phyloP scores from a whole-genome alignment of 768 basidiomycete species.

The Lentinula lateritia region DNA sequence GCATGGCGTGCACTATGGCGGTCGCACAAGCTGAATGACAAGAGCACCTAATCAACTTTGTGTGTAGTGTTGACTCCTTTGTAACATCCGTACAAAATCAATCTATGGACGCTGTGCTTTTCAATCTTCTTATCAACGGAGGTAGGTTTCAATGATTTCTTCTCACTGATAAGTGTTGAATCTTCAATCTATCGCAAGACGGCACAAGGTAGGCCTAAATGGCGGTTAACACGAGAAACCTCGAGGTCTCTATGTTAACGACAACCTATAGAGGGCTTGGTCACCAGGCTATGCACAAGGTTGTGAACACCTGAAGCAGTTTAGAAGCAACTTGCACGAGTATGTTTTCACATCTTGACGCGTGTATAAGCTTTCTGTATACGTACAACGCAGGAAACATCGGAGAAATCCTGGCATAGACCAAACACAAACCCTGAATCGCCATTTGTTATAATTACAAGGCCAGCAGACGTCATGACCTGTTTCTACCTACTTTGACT shows the following conservation, averaged over 20 bases:
- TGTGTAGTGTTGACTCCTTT: not conserved
- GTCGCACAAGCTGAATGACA: conserved; percentile 14
- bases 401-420: not conserved
- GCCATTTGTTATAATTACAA: not conserved
- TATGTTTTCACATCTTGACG: no score
- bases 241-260: no score
- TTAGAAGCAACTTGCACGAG: not conserved
- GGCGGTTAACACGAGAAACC: no score
- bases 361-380: not conserved
- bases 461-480: not conserved
- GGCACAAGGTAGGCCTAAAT: no score
- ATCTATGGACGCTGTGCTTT: not conserved
- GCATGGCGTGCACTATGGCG: conserved; percentile 1
- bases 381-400: not conserved
- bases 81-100: not conserved
- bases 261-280: no score
- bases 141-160: no score
- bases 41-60: not conserved
- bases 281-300: no score
- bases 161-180: not conserved
- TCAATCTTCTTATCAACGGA: no score
- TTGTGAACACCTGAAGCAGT: not conserved
- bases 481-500: not conserved
- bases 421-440: not conserved
- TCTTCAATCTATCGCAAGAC: not conserved